Base-by-base conservation (phyloP, 2,329 filamentous ascomycete species). In the Pseudogymnoascus sp. region DNA sequence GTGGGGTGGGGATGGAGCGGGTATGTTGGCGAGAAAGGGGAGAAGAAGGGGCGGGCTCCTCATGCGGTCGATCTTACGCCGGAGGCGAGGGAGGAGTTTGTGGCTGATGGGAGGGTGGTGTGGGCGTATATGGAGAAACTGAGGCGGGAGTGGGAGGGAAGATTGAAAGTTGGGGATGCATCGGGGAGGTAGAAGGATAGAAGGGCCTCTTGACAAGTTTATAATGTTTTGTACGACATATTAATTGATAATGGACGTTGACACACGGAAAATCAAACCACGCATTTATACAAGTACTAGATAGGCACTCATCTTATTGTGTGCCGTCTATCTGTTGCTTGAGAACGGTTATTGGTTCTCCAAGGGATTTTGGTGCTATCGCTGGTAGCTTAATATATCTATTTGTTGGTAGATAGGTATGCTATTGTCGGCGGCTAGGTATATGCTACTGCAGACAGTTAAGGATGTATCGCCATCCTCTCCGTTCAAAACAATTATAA, bases 1-100 rank as follows among this genome's bases (percentile, higher is more conserved):
- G 86, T 90, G 47, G 90, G 91, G 6, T 97, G 93, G 92, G 93
- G 91, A 0, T 88, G 86, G 75, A 78, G 84, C 67, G 86, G 88
- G 63, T 77, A 75, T 8, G 77, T 80, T n/a, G 80, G 81, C 66
- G 69, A 80, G 62, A 76, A 85, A 67, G 76, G 78, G 47, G 81
- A 78, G 70, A 77, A 80, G 24, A 79, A 81, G 10, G 85, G 84
- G 0, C 80, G 91, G 66, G 87, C 84, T 73, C 78, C 79, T 3
- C 82, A 81, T 13, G 82, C 83, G 1, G 75, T 72, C 24, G 80
- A 87, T 62, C 75, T 86, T 56, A 92, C 86, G 0, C 75, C 81
- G 65, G 85, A 89, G 71, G 80, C 79, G 53, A 79, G 81, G 62
- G 77, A 79, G 35, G 78, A 82, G 65, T 91, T 93, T 70, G 83